Conservation (phyloP, 2,329 filamentous ascomycete genomes). For the Nigrospora sphaerica region DNA sequence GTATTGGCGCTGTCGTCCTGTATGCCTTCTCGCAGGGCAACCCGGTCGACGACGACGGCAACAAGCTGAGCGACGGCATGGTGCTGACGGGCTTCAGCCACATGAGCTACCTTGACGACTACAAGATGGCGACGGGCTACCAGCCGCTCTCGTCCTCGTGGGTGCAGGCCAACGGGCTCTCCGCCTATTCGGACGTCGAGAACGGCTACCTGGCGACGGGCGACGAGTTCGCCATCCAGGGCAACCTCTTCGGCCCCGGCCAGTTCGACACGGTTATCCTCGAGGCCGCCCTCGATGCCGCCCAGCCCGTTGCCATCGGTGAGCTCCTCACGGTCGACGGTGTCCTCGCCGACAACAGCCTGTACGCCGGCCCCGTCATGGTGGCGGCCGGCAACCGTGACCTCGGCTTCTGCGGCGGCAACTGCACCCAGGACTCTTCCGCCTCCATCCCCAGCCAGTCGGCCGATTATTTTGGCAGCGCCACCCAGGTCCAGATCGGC, state of each 20-base stretch:
- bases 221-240: conserved; percentile 40
- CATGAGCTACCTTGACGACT: conserved; percentile 33
- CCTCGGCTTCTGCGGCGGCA: too few relatives aligned
- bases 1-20: conserved; percentile 53
- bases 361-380: too few relatives aligned
- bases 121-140: conserved; percentile 21
- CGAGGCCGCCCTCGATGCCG: conserved; percentile 32
- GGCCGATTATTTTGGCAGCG: too few relatives aligned
- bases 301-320: conserved; percentile 50
- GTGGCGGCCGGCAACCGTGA: too few relatives aligned
- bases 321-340: conserved; percentile 43
- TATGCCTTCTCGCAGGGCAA: conserved; percentile 41
- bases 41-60: conserved; percentile 21
- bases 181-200: conserved; percentile 24
- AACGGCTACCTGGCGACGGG: conserved; percentile 46
- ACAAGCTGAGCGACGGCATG: conserved; percentile 37
- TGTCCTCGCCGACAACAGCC: too few relatives aligned
- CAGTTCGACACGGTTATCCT: conserved; percentile 50
- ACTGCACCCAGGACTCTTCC: too few relatives aligned
- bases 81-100: conserved; percentile 54
- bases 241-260: conserved; percentile 43
- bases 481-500: too few relatives aligned
- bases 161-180: conserved; percentile 29
- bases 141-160: conserved; percentile 36
- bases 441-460: too few relatives aligned